phyloP scores from a whole-genome alignment of 345 rosid species.

The Melaleuca alternifolia region DNA sequence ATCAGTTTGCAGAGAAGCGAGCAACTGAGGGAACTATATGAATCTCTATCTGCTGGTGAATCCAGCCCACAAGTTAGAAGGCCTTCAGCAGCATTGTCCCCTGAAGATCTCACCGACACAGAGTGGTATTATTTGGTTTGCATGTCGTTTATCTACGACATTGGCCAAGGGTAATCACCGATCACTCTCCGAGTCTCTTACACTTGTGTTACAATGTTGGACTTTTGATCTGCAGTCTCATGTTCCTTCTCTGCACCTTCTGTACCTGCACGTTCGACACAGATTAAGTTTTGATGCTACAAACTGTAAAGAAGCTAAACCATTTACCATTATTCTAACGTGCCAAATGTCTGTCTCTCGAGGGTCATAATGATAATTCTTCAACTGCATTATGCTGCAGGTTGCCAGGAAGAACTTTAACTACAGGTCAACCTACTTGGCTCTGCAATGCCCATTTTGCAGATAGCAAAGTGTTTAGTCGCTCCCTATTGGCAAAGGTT shows the following conservation, averaged over 20 bases:
- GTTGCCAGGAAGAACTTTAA: conserved; percentile 39
- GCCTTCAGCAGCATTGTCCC: conserved; percentile 34
- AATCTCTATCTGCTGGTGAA: conserved; percentile 29
- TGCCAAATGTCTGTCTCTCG: neutral
- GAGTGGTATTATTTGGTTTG: conserved; percentile 53
- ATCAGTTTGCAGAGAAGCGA: conserved; percentile 34
- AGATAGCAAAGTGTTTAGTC: conserved; percentile 30
- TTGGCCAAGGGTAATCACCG: conserved; percentile 37
- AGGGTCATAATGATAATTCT: neutral
- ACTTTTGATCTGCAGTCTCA: neutral
- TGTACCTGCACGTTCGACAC: neutral
- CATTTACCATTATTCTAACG: neutral
- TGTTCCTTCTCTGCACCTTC: neutral
- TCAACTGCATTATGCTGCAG: neutral
- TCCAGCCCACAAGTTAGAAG: conserved; percentile 24
- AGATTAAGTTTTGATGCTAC: neutral
- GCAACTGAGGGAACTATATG: conserved; percentile 29
- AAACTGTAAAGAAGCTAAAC: neutral
- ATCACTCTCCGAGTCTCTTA: neutral
- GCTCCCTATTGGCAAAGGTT: conserved; percentile 43
- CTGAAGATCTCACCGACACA: conserved; percentile 42
- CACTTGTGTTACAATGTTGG: neutral
- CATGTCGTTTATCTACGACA: conserved; percentile 36
- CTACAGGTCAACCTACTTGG: conserved; percentile 23
- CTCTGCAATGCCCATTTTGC: conserved; percentile 28